Percentiles rank a stretch among this genome's conserved stretches.
Conservation (phyloP, 2,329 filamentous ascomycete genomes). For the Coniochaeta sp. region DNA sequence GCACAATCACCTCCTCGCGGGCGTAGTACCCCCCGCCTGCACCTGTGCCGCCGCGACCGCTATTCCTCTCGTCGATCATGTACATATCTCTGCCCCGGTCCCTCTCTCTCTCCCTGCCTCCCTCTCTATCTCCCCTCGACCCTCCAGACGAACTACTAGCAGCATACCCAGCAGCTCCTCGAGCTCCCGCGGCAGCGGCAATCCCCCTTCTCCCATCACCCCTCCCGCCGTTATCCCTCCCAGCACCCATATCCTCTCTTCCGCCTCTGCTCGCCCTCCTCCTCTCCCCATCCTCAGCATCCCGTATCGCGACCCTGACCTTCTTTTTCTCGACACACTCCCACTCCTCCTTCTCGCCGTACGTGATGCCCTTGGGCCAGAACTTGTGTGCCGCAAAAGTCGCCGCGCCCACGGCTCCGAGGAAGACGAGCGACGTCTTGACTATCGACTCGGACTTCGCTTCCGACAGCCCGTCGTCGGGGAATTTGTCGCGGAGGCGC, state of each 20-base stretch:
- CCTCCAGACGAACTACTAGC: neutral
- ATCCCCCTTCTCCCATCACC: neutral
- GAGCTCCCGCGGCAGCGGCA: neutral
- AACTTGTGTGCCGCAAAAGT: conserved; percentile 27
- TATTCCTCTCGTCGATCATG: neutral
- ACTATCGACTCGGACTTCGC: conserved; percentile 15
- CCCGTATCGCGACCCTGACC: neutral
- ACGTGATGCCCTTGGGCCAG: conserved; percentile 29
- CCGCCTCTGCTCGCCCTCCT: neutral
- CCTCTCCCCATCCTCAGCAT: neutral
- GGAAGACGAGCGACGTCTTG: conserved; percentile 28
- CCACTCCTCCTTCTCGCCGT: conserved; percentile 31
- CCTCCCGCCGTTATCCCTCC: neutral
- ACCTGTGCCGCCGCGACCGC: neutral
- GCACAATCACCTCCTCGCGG: neutral
- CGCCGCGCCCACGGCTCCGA: conserved; percentile 29
- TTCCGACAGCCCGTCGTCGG: conserved; percentile 5
- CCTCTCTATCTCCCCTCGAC: neutral
- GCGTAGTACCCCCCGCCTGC: neutral
- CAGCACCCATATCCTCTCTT: neutral
- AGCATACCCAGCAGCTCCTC: neutral
- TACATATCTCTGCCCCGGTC: neutral
- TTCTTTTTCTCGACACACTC: conserved; percentile 14
- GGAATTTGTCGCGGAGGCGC: neutral
- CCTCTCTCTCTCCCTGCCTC: neutral